Conservation (phyloP, 306 rosid genomes). For the Sicyos edulis region DNA sequence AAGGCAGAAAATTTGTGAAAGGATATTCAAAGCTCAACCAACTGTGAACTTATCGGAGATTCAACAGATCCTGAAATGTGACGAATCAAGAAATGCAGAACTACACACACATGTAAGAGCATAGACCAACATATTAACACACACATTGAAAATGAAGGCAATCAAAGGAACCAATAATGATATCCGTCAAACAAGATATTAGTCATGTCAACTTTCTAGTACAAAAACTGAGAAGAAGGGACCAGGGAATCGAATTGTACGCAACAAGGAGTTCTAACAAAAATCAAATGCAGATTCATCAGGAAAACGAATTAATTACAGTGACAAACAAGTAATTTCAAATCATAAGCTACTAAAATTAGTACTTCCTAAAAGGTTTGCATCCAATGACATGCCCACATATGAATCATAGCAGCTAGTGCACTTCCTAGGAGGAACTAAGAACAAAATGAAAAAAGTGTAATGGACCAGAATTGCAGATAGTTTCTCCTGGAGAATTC, state of each 20-base stretch:
- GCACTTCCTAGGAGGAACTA: conserved; percentile 51
- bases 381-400: background rate
- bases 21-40: conserved; percentile 1
- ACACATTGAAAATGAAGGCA: background rate
- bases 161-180: background rate
- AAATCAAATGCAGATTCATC: background rate
- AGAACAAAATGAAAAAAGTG: conserved; percentile 49
- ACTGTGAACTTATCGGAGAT: background rate
- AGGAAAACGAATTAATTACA: background rate
- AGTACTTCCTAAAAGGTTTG: conserved; percentile 5
- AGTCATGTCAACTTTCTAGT: background rate
- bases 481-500: too few relatives aligned
- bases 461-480: conserved; percentile 17
- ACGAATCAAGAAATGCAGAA: background rate
- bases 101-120: background rate
- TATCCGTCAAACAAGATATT: background rate
- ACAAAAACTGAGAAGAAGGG: background rate
- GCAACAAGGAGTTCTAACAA: background rate
- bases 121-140: background rate
- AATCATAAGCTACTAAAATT: conserved; percentile 10
- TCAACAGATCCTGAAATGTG: background rate
- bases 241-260: background rate
- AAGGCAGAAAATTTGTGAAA: background rate
- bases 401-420: conserved; percentile 23
- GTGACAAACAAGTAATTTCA: background rate